Conservation (phyloP, 768 basidiomycete genomes). For the Kwoniella heveanensis region DNA sequence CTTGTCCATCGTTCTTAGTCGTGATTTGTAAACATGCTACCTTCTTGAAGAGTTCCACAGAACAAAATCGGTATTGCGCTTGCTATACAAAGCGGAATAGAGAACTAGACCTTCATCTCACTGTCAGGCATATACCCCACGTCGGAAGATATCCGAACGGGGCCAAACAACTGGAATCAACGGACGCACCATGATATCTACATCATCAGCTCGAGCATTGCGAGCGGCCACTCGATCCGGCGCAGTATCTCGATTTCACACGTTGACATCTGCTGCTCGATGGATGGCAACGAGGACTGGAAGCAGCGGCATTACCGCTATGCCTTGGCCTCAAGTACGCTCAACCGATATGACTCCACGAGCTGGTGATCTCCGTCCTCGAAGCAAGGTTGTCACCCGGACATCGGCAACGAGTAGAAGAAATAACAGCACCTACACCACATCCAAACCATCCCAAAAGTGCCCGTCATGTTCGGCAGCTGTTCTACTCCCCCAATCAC, state of each 20-base stretch:
- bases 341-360: no score
- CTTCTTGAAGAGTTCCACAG: no score
- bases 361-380: no score
- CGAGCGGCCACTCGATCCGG: background rate
- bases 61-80: no score
- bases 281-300: background rate
- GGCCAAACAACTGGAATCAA: no score
- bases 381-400: background rate
- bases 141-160: no score
- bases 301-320: background rate
- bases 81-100: no score
- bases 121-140: no score
- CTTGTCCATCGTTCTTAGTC: no score
- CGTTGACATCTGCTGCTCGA: background rate
- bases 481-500: constrained; percentile 69
- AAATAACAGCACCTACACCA: background rate
- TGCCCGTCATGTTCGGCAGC: constrained; percentile 69
- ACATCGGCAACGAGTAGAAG: background rate
- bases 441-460: constrained; percentile 26
- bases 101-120: no score
- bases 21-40: no score
- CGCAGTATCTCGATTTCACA: background rate
- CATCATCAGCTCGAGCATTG: background rate
- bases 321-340: no score
- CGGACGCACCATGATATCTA: background rate